Evolutionary conservation across 495 filamentous ascomycete species (phyloP), one percentile per base, ranked within the genome.

Genomic region (Filosporella fistucella): DNA sequence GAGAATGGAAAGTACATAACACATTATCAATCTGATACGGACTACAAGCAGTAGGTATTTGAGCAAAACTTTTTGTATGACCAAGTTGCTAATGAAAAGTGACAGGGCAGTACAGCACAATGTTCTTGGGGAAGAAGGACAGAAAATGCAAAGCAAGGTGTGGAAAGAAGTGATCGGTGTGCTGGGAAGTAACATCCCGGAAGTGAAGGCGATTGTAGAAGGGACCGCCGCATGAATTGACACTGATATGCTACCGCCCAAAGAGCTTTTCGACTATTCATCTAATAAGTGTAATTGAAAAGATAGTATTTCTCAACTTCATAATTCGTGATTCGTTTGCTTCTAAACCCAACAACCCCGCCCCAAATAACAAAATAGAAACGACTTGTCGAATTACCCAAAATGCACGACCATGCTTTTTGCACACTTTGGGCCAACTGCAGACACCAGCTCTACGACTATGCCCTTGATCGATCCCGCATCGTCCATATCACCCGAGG

Each of bases 371-470:
- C n/a, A n/a, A n/a, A n/a, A n/a, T n/a, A n/a, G n/a, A n/a, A n/a
- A n/a, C n/a, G n/a, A n/a, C n/a, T n/a, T n/a, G n/a, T n/a, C n/a
- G n/a, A n/a, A n/a, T n/a, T 22, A 38, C 16, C 23, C 35, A 38
- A 20, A 34, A 16, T 9, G 16, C 13, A 47, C 46, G 22, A 67
- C 66, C 33, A 85, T 75, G 42, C 80, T 64, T 25, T 63, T 64
- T 30, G 84, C 75, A 37, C 89, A 55, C 6, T 82, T 80, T 7
- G 79, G 76, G 2, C 91, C 91, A 32, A 95, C 65, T 3, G 74
- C 80, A 6, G 91, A 86, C 8, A 86, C 85, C 28, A 95, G 64
- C 58, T 95, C 88, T 5, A 78, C 86, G 33, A 93, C 65, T 30
- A 81, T 71, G 0, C 78, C 80, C 63, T 86, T 89, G 22, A 88